Percentiles rank a stretch among this genome's conserved stretches.
Conservation (phyloP, 1,139 yeast genomes). For the Scheffersomyces insectosa region DNA sequence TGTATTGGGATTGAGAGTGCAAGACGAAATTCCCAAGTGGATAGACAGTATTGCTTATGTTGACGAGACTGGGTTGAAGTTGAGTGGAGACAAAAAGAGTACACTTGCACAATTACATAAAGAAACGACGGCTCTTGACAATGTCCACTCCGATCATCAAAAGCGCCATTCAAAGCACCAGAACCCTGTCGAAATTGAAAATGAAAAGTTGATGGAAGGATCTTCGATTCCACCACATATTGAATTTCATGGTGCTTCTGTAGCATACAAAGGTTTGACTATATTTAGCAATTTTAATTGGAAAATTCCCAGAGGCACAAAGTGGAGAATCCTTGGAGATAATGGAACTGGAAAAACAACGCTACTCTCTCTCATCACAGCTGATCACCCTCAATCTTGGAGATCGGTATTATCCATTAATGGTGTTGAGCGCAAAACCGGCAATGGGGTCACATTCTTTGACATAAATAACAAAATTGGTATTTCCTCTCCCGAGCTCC, state of each 20-base stretch:
- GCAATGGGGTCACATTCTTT: conserved; percentile 68
- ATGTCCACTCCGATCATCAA: conserved; percentile 5
- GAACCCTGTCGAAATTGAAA: conserved; percentile 6
- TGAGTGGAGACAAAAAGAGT: conserved; percentile 43
- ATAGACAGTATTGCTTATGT: conserved; percentile 68
- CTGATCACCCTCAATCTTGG: conserved; percentile 98
- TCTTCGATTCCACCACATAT: conserved; percentile 37
- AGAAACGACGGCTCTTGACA: neutral
- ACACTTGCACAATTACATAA: neutral
- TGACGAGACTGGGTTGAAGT: conserved; percentile 51
- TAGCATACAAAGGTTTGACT: conserved; percentile 63
- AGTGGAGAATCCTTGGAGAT: conserved; percentile 86
- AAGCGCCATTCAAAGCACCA: conserved; percentile 3
- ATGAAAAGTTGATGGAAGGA: conserved; percentile 5
- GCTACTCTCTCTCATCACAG: conserved; percentile 74
- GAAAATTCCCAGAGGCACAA: conserved; percentile 69
- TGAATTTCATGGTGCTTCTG: conserved; percentile 63
- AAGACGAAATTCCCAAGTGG: conserved; percentile 80
- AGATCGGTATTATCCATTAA: conserved; percentile 63
- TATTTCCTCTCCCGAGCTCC: conserved; percentile 88
- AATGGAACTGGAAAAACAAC: conserved; percentile 96
- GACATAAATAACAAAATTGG: conserved; percentile 81
- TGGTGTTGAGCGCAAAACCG: conserved; percentile 71
- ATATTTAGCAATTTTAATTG: conserved; percentile 64
- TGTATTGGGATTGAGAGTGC: conserved; percentile 73